These are phyloP conservation scores for Buddleja alternifolia DNA, from an alignment of 257 asterid species.

Conservation along the genomic window DNA sequence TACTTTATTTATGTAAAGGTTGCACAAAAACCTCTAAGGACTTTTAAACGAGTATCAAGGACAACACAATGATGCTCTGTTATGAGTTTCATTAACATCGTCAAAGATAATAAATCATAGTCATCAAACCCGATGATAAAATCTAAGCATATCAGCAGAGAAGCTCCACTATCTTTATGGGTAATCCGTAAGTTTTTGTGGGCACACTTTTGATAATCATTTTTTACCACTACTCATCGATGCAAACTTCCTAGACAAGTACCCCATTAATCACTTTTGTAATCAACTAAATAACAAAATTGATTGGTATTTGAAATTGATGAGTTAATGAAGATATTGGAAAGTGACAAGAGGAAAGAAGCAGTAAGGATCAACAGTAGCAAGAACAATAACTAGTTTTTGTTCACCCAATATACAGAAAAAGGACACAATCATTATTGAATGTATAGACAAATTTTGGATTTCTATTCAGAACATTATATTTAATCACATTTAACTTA, in stretches of 20 bases:
- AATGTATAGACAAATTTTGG: background rate
- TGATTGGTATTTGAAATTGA: no score
- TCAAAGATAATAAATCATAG: slow-evolving; percentile 1
- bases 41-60: background rate
- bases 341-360: background rate
- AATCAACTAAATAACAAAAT: background rate
- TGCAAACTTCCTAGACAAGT: background rate
- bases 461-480: background rate
- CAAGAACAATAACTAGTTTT: background rate
- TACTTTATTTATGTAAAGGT: background rate
- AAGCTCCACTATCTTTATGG: background rate
- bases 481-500: background rate
- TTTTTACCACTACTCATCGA: slow-evolving; percentile 1
- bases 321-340: no score
- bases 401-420: background rate
- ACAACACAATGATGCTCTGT: background rate
- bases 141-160: background rate
- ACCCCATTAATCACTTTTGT: background rate
- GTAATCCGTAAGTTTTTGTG: background rate
- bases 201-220: no score
- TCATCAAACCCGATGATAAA: background rate
- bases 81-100: background rate
- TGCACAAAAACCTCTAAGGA: background rate
- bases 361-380: background rate
- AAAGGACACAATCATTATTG: background rate